Evolutionary conservation across 306 rosid genomes (phyloP).

Genomic region (Cicer bijugum): DNA sequence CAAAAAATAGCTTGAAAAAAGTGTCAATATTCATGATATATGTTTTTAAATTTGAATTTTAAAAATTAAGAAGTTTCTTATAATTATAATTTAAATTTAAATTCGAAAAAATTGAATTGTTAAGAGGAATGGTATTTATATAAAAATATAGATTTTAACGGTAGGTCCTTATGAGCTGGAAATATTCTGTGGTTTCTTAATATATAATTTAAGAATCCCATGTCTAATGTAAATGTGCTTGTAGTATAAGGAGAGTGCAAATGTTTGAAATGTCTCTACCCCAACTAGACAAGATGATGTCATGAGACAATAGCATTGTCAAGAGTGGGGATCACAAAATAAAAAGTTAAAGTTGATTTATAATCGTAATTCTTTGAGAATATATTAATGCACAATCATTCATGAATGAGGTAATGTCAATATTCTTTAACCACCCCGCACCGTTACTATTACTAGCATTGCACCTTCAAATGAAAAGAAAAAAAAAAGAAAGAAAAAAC

Average conservation of each 20-base stretch:
- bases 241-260: not conserved
- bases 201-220: conserved; percentile 11
- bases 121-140: too few species aligned
- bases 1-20: too few species aligned
- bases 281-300: conserved; percentile 33
- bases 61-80: too few species aligned
- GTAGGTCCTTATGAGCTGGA: not conserved
- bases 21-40: too few species aligned
- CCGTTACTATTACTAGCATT: conserved; percentile 30
- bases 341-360: conserved; percentile 5
- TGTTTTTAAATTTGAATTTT: too few species aligned
- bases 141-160: too few species aligned
- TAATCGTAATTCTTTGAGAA: conserved; percentile 22
- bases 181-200: not conserved
- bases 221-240: not conserved
- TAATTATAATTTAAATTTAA: too few species aligned
- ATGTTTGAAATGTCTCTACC: not conserved
- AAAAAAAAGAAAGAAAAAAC: accelerated
- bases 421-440: conserved; percentile 37
- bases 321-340: conserved; percentile 24
- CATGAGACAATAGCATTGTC: conserved; percentile 15
- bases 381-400: not conserved
- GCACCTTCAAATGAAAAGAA: conserved; percentile 14
- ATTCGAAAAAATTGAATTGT: too few species aligned
- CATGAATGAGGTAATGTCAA: conserved; percentile 5